Evolutionary conservation across 345 rosid species (phyloP).

Genomic region (Punica granatum): DNA sequence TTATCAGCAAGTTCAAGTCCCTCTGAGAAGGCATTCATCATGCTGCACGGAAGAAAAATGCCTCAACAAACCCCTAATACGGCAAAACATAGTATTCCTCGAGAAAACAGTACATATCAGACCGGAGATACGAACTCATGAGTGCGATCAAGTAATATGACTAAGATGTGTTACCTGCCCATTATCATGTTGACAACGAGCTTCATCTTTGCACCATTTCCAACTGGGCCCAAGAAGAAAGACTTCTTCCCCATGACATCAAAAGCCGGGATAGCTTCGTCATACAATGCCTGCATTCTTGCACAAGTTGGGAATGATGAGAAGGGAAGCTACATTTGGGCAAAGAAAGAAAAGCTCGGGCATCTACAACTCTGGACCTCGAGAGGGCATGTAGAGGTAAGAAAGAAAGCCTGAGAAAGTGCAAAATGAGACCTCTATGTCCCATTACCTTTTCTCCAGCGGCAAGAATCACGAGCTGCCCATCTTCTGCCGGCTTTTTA

Average conservation of each 20-base stretch:
- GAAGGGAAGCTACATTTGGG: too few relatives aligned
- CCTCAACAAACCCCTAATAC: background rate
- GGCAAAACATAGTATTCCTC: background rate
- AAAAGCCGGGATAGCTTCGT: constrained; percentile 73
- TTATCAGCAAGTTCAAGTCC: constrained; percentile 77
- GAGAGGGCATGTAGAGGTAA: background rate
- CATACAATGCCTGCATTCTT: constrained; percentile 47
- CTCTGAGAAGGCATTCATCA: constrained; percentile 94
- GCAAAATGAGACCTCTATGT: constrained; percentile 1
- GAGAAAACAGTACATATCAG: background rate
- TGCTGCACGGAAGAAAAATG: constrained; percentile 23
- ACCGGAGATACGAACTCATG: background rate
- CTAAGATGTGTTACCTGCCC: constrained; percentile 64
- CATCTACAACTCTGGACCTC: background rate
- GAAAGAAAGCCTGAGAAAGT: background rate
- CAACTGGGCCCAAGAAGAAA: constrained; percentile 78
- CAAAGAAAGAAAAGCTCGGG: constrained; percentile 6
- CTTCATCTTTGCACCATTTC: constrained; percentile 96
- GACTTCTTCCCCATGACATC: constrained; percentile 81
- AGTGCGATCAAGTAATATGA: background rate
- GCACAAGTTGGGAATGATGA: background rate
- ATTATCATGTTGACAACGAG: constrained; percentile 94
- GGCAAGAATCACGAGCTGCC: constrained; percentile 82
- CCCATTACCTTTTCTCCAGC: constrained; percentile 82
- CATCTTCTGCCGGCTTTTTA: constrained; percentile 96